Base-by-base conservation (phyloP, 2,329 filamentous ascomycete genomes). In the Ascochyta fabae region DNA sequence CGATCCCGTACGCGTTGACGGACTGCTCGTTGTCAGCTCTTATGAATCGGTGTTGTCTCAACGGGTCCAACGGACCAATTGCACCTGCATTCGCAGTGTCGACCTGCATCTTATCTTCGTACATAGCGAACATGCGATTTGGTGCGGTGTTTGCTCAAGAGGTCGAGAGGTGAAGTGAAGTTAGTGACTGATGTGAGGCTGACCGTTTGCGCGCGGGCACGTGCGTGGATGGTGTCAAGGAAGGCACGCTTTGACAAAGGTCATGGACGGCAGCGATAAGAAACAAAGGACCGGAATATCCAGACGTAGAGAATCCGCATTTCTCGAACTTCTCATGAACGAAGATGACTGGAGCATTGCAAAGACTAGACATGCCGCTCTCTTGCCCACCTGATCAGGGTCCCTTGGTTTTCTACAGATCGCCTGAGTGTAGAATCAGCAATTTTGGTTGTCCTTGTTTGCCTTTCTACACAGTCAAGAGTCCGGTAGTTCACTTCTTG, bases 1-100 rank as follows among this genome's bases (percentile, higher is more conserved):
- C 48, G 47, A 12, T 46, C n/a, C 6, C 48, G 53, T 24, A 53
- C 44, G 5, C 7, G 48, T 13, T 41, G 47, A 10, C 50, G 49
- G 12, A 55, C 59, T 61, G 34, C 15, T 15, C 15, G 36, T 19
- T 31, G 48, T 50, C 15, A 43, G 12, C 29, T 3, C 7, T 10
- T 34, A 2, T 19, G 9, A 35, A 9, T 24, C 22, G 5, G 13
- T 6, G 15, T 42, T 33, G 12, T 27, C n/a, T 23, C 36, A 8
- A 22, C n/a, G 8, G 6, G 26, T 22, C 13, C 9, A 8, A 53
- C 48, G 7, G 34, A 60, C 57, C 42, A 33, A 22, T n/a, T 22
- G 48, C 42, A 16, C 48, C 43, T 34, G 48, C 48, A 10, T 48
- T 45, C 13, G 39, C 53, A n/a, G 15, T 16, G 12, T 41, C 24